Percentiles rank a stretch among this genome's conserved stretches.
Conservation (phyloP, 2,329 filamentous ascomycete species). For the Microsporum ferrugineum region DNA sequence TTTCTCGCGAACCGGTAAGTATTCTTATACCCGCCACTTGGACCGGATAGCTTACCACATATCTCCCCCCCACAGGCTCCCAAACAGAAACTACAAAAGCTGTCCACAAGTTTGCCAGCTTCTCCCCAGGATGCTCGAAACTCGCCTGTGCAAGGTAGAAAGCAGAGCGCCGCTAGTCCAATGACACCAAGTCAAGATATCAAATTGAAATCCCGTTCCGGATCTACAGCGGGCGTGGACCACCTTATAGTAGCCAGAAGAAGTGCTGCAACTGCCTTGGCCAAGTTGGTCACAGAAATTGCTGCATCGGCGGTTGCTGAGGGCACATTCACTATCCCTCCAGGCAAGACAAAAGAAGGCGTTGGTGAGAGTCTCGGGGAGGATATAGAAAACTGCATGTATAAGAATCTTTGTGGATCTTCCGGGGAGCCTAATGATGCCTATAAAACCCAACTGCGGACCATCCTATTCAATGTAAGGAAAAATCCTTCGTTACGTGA, state of each 20-base stretch:
- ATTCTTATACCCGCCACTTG: not conserved
- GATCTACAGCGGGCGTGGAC: conserved; percentile 30
- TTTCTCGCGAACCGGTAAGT: conserved; percentile 25
- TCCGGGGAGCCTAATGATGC: conserved; percentile 43
- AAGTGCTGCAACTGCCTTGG: conserved; percentile 57
- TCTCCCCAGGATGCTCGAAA: conserved; percentile 16
- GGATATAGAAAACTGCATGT: conserved; percentile 63
- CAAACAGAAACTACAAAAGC: conserved; percentile 32
- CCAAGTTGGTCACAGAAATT: conserved; percentile 56
- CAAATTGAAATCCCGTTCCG: conserved; percentile 22
- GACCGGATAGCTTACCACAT: not conserved
- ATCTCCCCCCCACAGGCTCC: conserved; percentile 24
- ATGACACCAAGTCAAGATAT: conserved; percentile 22
- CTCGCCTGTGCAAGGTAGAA: conserved; percentile 22
- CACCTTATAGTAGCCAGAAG: conserved; percentile 54
- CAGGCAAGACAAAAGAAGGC: conserved; percentile 51
- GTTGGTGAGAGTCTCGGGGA: conserved; percentile 61
- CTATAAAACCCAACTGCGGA: conserved; percentile 57
- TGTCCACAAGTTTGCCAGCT: conserved; percentile 21
- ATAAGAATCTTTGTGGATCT: conserved; percentile 40
- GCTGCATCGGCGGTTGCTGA: conserved; percentile 57
- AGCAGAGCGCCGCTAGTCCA: conserved; percentile 23
- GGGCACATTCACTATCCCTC: conserved; percentile 50
- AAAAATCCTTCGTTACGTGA: conserved; percentile 68
- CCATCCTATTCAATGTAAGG: conserved; percentile 77